Evolutionary conservation across 169 alveolate species (phyloP), one percentile per base, ranked within the genome.

Genomic region (Cryptosporidium viatorum): DNA sequence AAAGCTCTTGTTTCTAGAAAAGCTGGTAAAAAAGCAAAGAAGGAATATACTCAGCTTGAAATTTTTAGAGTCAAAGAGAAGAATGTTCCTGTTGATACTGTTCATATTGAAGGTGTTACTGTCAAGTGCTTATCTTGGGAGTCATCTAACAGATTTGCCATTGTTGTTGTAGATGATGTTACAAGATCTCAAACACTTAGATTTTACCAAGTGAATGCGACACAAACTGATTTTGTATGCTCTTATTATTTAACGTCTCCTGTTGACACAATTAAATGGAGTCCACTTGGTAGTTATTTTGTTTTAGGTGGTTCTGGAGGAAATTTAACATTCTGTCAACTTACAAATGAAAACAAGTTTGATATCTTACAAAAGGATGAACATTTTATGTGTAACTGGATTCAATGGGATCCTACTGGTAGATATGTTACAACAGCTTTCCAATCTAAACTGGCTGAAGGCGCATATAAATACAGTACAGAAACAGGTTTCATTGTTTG

Each of bases 91-190:
- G 98, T 96, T 16, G 98, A 96, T 85, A 96, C 96, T 70, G 91
- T 96, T 33, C 97, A 96, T 70, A 94, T 96, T 41, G 96, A 94
- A 84, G 98, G 94, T 26, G 96, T 95, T n/a, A 92, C 95, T 18
- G 96, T 95, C 23, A 94, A 92, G 74, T 95, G 94, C 58, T 92
- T 96, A 45, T 96, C 95, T 91, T 96, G 98, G 98, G 98, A 96
- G 67, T 69, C 91, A 67, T 94, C 96, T 86, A 96, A 94, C 85
- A 70, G 98, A 65, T 96, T 96, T 74, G 98, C 96, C 33, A 84
- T 96, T 70, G 94, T 95, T 8, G 97, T 96, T 21, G 93, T 94
- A 71, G 97, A 96, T 84, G 98, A 96, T 62, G 94, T 86, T 21
- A 95, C 96, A 35, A 92, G 94, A 86, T 93, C 91, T 59, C 96